A percentile compares a stretch with the other conserved stretches of the same genome.
These are phyloP conservation scores for Crithidia brevicula DNA, from an alignment of 208 protist genomes.

Conservation along the genomic window DNA sequence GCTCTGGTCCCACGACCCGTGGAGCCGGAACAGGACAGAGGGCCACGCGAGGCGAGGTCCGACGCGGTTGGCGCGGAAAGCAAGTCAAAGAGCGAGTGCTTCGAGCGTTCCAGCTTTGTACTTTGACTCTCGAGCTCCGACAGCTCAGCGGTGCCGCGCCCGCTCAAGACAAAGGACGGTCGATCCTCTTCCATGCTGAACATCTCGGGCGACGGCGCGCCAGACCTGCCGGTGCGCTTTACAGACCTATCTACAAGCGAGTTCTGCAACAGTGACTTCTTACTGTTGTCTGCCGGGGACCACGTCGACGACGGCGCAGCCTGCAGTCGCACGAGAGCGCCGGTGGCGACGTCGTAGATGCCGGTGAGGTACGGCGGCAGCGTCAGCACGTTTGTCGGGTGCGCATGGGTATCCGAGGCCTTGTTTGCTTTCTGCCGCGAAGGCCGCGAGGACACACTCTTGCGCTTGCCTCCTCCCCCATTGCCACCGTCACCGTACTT, in stretches of 20 bases:
- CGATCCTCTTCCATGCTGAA: not conserved
- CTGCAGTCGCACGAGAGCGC: constrained; percentile 66
- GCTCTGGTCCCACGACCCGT: too few species aligned
- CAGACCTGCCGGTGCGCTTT: not conserved
- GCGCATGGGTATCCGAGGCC: not conserved
- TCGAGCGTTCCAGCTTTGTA: not conserved
- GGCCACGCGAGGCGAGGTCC: not conserved
- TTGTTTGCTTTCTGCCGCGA: constrained; percentile 3
- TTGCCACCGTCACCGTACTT: not conserved
- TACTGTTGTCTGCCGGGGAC: not conserved
- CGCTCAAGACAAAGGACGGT: not conserved
- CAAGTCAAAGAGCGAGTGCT: constrained; percentile 7
- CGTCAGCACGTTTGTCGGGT: constrained; percentile 22
- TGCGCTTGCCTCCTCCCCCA: constrained; percentile 3
- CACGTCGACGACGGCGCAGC: not conserved
- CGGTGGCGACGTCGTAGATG: constrained; percentile 82
- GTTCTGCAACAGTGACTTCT: not conserved
- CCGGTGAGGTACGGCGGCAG: constrained; percentile 83
- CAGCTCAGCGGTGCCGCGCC: not conserved
- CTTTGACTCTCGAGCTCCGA: not conserved
- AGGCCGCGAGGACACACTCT: not conserved
- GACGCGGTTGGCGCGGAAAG: not conserved
- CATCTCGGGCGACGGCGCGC: not conserved
- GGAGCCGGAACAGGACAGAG: too few species aligned
- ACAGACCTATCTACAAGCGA: not conserved